These are phyloP conservation scores for Agrocybe chaxingu DNA, from an alignment of 768 basidiomycete genomes.

Conservation along the genomic window DNA sequence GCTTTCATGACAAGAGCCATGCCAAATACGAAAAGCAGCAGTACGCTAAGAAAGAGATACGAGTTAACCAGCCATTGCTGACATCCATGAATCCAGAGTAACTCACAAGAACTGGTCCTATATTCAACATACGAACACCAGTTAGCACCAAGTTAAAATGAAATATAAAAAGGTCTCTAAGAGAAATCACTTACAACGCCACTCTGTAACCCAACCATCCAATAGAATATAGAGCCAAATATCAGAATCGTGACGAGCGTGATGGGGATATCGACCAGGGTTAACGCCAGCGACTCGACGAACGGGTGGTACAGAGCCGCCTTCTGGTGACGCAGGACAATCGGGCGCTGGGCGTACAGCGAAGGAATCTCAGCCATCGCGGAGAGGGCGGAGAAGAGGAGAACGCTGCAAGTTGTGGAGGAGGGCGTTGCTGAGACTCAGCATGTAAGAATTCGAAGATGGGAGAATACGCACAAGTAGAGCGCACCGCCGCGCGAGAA, in stretches of 20 bases:
- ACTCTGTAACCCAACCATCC: slow-evolving; percentile 59
- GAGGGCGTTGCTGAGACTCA: slow-evolving; percentile 1
- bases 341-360: slow-evolving; percentile 57
- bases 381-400: slow-evolving; percentile 57
- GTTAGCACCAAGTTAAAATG: too few relatives aligned
- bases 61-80: slow-evolving; percentile 23
- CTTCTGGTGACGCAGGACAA: slow-evolving; percentile 53
- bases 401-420: slow-evolving; percentile 31
- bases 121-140: too few relatives aligned
- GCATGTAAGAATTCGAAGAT: background rate
- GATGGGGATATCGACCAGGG: slow-evolving; percentile 60
- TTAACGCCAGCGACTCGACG: slow-evolving; percentile 45
- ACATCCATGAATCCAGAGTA: background rate
- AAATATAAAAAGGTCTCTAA: too few relatives aligned
- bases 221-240: slow-evolving; percentile 56
- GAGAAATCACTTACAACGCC: slow-evolving; percentile 22
- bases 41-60: slow-evolving; percentile 45
- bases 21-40: slow-evolving; percentile 53
- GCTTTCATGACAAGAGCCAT: slow-evolving; percentile 69
- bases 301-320: slow-evolving; percentile 54
- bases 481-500: slow-evolving; percentile 81
- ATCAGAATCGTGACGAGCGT: slow-evolving; percentile 39
- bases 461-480: slow-evolving; percentile 56
- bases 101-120: slow-evolving; percentile 59
- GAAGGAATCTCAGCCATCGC: slow-evolving; percentile 66